phyloP scores from a whole-genome alignment of 208 protist species.

The Angomonas ambiguus region DNA sequence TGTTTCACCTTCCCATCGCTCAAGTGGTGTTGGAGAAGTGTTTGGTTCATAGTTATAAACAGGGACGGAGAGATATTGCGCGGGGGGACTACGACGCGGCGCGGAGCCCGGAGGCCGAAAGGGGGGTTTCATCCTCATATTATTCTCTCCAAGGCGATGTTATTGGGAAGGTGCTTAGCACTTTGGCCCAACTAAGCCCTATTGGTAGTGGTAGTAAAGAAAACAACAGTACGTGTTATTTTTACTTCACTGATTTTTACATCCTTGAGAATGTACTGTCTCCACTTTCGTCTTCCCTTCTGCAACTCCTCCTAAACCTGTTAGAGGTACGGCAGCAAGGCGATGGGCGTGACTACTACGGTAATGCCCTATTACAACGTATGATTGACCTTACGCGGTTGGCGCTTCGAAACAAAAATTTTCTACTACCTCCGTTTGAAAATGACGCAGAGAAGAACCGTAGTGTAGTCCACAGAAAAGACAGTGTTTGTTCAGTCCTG shows the following conservation, averaged over 20 bases:
- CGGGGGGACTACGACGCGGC: too few species aligned
- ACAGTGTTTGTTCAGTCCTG: neutral
- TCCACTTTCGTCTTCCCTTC: neutral
- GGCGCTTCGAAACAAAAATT: neutral
- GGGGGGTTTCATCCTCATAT: too few species aligned
- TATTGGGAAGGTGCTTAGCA: neutral
- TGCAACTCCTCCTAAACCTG: neutral
- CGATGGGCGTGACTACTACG: neutral
- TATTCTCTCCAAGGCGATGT: too few species aligned
- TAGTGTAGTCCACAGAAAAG: neutral
- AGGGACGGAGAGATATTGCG: too few species aligned
- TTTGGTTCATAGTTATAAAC: neutral
- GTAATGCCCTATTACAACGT: neutral
- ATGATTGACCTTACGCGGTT: neutral
- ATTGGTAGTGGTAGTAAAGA: neutral
- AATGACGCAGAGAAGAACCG: neutral
- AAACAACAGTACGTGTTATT: neutral
- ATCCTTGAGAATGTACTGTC: neutral
- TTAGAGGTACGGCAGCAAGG: neutral
- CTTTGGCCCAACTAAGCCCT: neutral
- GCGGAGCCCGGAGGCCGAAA: too few species aligned
- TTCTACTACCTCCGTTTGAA: neutral
- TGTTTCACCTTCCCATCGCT: neutral
- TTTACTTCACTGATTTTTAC: constrained; percentile 2
- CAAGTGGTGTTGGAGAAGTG: neutral